Evolutionary conservation across 768 basidiomycete genomes (phyloP).

Genomic region (Pisolithus marmoratus): DNA sequence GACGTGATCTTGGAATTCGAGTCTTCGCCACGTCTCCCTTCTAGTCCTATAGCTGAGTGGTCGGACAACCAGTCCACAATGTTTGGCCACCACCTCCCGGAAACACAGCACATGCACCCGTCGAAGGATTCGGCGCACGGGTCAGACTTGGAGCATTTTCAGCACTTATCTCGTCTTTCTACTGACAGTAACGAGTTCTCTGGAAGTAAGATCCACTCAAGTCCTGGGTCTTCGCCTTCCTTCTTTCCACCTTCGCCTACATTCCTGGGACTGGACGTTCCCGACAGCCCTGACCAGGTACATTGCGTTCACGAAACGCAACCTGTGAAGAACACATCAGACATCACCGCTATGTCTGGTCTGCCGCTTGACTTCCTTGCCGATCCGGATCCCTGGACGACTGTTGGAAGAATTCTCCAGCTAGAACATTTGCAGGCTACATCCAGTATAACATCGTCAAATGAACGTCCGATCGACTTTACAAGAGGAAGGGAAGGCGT

Average conservation of each 20-base stretch:
- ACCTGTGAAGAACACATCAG: neutral
- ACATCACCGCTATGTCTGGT: neutral
- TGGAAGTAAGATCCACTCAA: no score
- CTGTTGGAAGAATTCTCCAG: constrained; percentile 24
- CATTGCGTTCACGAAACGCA: neutral
- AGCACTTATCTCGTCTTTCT: no score
- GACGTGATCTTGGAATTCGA: constrained; percentile 17
- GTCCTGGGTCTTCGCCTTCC: no score
- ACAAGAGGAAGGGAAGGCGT: constrained; percentile 24
- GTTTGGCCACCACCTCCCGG: neutral
- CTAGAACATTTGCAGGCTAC: constrained; percentile 4
- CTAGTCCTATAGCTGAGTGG: neutral
- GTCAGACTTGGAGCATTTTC: no score
- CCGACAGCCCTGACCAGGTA: neutral
- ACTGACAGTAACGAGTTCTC: no score
- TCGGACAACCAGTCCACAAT: neutral
- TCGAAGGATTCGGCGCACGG: no score
- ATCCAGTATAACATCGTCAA: neutral
- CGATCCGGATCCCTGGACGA: constrained; percentile 28
- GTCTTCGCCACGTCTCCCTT: constrained; percentile 13
- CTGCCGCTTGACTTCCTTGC: constrained; percentile 21
- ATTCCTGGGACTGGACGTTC: neutral
- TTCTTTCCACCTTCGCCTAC: neutral
- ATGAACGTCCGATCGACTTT: constrained; percentile 7
- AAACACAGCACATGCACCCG: neutral